These are phyloP conservation scores for Filobasidium wieringae DNA, from an alignment of 768 basidiomycete species.

Conservation along the genomic window DNA sequence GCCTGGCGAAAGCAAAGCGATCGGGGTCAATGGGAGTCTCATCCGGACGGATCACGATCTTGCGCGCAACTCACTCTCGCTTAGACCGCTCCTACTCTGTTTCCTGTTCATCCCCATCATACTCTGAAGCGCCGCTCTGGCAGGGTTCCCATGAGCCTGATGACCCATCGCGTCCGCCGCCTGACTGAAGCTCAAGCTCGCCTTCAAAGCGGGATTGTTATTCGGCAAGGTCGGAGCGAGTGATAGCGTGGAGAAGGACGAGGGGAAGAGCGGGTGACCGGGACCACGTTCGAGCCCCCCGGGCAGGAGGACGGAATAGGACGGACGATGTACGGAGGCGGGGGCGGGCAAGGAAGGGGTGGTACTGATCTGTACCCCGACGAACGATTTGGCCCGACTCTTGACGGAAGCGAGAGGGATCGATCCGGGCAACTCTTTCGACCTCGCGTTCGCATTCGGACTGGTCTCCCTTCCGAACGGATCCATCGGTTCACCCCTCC, in stretches of 20 bases:
- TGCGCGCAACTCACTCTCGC: conserved; percentile 14
- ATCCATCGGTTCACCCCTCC: conserved; percentile 4
- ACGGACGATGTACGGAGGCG: conserved; percentile 2
- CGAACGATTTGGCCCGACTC: conserved; percentile 30
- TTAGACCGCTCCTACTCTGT: conserved; percentile 13
- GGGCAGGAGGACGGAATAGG: background rate
- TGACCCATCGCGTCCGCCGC: conserved; percentile 12
- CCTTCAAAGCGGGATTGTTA: conserved; percentile 21
- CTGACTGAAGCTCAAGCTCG: conserved; percentile 20
- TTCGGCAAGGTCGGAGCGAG: conserved; percentile 51
- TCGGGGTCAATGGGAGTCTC: background rate
- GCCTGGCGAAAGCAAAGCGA: conserved; percentile 7
- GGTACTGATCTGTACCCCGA: conserved; percentile 33
- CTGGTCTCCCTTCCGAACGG: conserved; percentile 10
- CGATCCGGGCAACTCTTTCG: background rate
- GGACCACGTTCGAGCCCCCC: conserved; percentile 49
- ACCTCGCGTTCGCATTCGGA: background rate
- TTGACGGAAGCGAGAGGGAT: background rate
- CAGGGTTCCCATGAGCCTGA: conserved; percentile 11
- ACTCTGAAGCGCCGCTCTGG: conserved; percentile 1
- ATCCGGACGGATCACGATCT: too few relatives aligned
- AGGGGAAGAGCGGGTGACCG: conserved; percentile 70
- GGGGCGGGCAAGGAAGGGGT: conserved; percentile 14
- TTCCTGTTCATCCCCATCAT: conserved; percentile 8
- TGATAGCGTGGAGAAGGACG: conserved; percentile 60